These are phyloP conservation scores for Santalum album DNA, from an alignment of 164 flowering plant genomes.

Conservation along the genomic window DNA sequence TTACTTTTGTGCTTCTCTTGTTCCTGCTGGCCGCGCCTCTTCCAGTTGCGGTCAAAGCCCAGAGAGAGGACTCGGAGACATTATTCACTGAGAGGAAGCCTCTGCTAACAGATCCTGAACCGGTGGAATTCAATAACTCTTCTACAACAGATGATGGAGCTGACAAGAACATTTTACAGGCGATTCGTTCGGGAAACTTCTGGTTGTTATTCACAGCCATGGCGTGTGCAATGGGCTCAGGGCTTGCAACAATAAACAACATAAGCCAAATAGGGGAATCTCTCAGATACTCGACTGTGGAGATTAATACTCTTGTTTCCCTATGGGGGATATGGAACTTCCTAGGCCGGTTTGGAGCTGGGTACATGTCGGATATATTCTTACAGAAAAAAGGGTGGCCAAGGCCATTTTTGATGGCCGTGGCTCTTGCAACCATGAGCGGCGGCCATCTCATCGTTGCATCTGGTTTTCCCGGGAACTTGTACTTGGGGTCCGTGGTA, in stretches of 20 bases:
- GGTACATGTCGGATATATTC: constrained; percentile 67
- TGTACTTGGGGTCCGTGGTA: constrained; percentile 64
- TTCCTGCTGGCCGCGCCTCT: constrained; percentile 49
- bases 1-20: constrained; percentile 36
- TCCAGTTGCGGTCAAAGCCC: constrained; percentile 42
- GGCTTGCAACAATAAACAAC: constrained; percentile 81
- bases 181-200: constrained; percentile 52
- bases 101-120: too few species aligned
- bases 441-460: constrained; percentile 66
- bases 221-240: constrained; percentile 89
- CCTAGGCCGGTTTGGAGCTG: constrained; percentile 92
- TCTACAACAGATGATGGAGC: too few species aligned
- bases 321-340: constrained; percentile 96
- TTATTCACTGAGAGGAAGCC: constrained; percentile 13
- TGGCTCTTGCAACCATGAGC: constrained; percentile 60
- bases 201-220: constrained; percentile 80
- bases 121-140: too few species aligned
- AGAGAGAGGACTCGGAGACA: constrained; percentile 19
- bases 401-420: constrained; percentile 66
- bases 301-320: constrained; percentile 62
- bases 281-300: constrained; percentile 54
- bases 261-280: constrained; percentile 90
- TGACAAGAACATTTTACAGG: constrained; percentile 51
- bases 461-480: constrained; percentile 59
- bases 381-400: constrained; percentile 60